These are phyloP conservation scores for Silene conica DNA, from an alignment of 148 eudicot genomes.

Conservation along the genomic window DNA sequence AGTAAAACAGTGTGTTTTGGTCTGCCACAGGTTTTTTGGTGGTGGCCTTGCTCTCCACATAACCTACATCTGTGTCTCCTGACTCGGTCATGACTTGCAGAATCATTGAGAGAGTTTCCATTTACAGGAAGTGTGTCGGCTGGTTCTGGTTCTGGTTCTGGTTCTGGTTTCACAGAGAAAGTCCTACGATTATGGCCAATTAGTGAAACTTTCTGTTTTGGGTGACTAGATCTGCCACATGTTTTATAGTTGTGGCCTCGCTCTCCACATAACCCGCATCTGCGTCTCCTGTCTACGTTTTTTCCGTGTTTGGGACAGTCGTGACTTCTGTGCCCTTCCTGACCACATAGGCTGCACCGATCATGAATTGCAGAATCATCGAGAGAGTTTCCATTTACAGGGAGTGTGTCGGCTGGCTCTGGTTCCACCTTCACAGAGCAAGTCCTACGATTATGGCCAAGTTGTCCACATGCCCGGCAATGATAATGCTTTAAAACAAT, in stretches of 20 bases:
- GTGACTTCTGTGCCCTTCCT: slow-evolving; percentile 77
- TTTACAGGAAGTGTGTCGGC: not conserved
- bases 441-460: slow-evolving; percentile 69
- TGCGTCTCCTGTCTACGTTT: slow-evolving; percentile 39
- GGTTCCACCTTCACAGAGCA: slow-evolving; percentile 30
- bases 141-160: not conserved
- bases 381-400: not conserved
- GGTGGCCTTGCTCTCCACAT: slow-evolving; percentile 80
- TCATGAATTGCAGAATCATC: not conserved
- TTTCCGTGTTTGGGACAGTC: slow-evolving; percentile 63
- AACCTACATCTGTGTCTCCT: slow-evolving; percentile 53
- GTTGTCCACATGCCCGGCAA: slow-evolving; percentile 51
- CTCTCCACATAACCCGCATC: slow-evolving; percentile 63
- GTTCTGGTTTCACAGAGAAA: slow-evolving; percentile 41
- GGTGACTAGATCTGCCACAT: slow-evolving; percentile 47
- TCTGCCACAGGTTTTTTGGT: slow-evolving; percentile 60
- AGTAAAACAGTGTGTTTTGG: slow-evolving; percentile 24
- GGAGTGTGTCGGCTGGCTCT: not conserved
- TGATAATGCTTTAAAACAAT: slow-evolving; percentile 26
- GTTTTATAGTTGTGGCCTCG: slow-evolving; percentile 80
- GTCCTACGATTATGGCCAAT: slow-evolving; percentile 70
- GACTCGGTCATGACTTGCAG: not conserved
- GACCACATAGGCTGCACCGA: slow-evolving; percentile 53
- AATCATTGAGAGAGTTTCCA: not conserved
- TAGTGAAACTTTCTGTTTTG: slow-evolving; percentile 22